Evolutionary conservation across 2,329 filamentous ascomycete species (phyloP), one percentile per base, ranked within the genome.

Genomic region (Fusarium longipes): DNA sequence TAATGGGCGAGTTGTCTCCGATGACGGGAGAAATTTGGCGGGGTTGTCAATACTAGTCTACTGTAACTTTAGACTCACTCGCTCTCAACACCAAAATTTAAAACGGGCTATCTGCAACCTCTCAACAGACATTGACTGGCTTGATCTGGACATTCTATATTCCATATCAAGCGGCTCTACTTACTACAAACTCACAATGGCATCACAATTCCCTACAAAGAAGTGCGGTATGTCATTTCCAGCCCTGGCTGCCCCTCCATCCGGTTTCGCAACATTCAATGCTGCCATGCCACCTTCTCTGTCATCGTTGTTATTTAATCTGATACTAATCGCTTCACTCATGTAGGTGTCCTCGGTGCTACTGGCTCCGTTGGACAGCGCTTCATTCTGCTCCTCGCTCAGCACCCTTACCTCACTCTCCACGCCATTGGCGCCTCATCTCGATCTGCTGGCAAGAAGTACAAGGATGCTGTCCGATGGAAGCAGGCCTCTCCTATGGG

Each of bases 361-460:
- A 98, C 95, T 30, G 96, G 96, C 76, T 96, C 93, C 33, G 95
- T 98, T 15, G 95, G 95, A 73, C 93, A 97, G 81, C 90, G 96
- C 75, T 98, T 98, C 80, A 96, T 98, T 77, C 89, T 97, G 32
- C 88, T 98, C 51, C 90, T 98, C 66, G 90, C 92, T 42, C 86
- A 93, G 54, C 95, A 98, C 81, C 94, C 95, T 17, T 87, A 91
- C 79, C 92, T 98, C 74, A 88, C 89, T 67, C 89, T 98, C 58
- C 91, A 96, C 68, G 93, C 93, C 60, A 88, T 98, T 48, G 96
- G 96, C 67, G 96, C 96, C 33, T 97, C 93, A 18, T 88, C 92
- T 60, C 88, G 93, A 60, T 97, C 93, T 11, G 93, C 93, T 8
- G 94, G 94, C 75, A 97, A 97, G 85, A 91, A 91, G 77, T 98